phyloP scores from a whole-genome alignment of 129 eudicot genomes.

The Scalesia atractyloides region DNA sequence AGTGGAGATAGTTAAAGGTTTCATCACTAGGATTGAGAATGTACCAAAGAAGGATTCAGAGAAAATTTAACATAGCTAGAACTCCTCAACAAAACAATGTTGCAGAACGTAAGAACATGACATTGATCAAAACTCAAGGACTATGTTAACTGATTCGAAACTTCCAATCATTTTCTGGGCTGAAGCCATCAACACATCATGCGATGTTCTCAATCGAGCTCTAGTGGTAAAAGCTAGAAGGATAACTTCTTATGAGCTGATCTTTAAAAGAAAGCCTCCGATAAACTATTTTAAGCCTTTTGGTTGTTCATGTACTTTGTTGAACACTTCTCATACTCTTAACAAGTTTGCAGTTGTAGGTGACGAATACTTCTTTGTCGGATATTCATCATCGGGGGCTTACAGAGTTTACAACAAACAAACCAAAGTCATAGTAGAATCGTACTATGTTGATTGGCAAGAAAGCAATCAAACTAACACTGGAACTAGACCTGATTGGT shows the following conservation, averaged over 20 bases:
- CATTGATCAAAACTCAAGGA: not conserved
- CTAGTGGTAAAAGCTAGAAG: no score
- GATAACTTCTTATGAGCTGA: not conserved
- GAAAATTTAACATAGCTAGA: not conserved
- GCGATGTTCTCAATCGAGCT: not conserved
- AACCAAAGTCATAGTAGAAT: no score
- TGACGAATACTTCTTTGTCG: no score
- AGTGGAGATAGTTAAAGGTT: no score
- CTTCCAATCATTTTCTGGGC: not conserved
- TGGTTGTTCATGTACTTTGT: not conserved
- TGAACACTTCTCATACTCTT: no score
- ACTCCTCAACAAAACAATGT: not conserved
- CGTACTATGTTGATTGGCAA: no score
- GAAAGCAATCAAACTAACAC: no score
- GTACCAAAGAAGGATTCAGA: not conserved
- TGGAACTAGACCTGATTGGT: no score
- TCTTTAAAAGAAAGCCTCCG: not conserved
- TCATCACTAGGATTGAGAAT: no score
- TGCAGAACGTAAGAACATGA: not conserved
- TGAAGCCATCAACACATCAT: not conserved
- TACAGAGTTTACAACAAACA: no score
- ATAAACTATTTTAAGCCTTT: not conserved
- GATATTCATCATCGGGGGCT: no score
- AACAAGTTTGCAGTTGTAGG: no score
- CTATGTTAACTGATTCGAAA: not conserved